Evolutionary conservation across 345 rosid genomes (phyloP).

Genomic region (Physaria fendleri): DNA sequence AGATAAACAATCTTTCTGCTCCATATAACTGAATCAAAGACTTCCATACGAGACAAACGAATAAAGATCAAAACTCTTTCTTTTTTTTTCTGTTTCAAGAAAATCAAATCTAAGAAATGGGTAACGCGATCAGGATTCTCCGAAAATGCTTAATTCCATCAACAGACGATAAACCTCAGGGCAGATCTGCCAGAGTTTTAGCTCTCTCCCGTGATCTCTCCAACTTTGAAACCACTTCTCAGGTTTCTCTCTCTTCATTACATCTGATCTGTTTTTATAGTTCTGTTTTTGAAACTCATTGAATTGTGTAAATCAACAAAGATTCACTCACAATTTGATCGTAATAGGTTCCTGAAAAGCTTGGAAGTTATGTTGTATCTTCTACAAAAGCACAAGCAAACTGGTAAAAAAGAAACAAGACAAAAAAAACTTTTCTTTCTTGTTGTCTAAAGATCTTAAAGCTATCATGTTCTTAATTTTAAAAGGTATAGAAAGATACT

Average conservation of each 20-base stretch:
- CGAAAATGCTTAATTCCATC: conserved; percentile 40
- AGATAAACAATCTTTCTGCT: conserved; percentile 14
- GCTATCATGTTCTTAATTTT: not conserved
- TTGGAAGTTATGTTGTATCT: no score
- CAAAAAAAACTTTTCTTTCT: not conserved
- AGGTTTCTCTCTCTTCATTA: conserved; percentile 38
- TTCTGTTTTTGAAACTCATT: not conserved
- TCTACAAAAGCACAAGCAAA: no score
- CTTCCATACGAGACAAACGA: conserved; percentile 18
- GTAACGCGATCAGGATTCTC: conserved; percentile 48
- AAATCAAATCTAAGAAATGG: conserved; percentile 31
- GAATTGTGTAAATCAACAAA: not conserved
- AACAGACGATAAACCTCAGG: conserved; percentile 44
- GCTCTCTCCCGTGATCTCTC: conserved; percentile 74
- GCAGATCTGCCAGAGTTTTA: conserved; percentile 56
- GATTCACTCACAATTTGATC: not conserved
- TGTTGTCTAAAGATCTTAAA: not conserved
- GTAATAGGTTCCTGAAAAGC: conserved; percentile 85
- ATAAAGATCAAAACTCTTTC: conserved; percentile 9
- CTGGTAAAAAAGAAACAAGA: conserved; percentile 46
- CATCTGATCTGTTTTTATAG: not conserved
- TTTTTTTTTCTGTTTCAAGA: not conserved
- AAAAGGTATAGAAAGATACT: conserved; percentile 78
- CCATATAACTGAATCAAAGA: conserved; percentile 16
- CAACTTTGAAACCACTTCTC: conserved; percentile 70